phyloP scores from a whole-genome alignment of 2,329 filamentous ascomycete genomes.

The Alternaria sp. region DNA sequence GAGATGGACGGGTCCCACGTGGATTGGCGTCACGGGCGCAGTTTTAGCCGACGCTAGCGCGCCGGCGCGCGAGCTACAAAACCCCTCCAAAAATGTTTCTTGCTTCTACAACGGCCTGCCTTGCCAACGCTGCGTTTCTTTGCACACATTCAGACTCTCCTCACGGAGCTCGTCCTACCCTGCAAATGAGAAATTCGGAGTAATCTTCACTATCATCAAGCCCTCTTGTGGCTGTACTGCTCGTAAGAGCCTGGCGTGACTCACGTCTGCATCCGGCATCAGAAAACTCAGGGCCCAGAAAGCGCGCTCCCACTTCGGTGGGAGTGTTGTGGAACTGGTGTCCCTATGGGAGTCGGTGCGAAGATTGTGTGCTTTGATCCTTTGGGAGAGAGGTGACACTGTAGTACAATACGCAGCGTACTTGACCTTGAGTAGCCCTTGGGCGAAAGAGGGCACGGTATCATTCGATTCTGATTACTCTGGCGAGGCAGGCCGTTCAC shows the following conservation, averaged over 20 bases:
- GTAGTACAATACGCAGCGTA: conserved; percentile 97
- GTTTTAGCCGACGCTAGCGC: conserved; percentile 31
- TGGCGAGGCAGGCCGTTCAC: conserved; percentile 79
- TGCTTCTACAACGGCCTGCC: conserved; percentile 74
- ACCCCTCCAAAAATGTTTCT: conserved; percentile 49
- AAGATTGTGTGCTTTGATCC: conserved; percentile 81
- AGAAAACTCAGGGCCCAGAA: conserved; percentile 77
- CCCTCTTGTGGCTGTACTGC: conserved; percentile 64
- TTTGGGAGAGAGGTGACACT: conserved; percentile 67
- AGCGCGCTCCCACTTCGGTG: conserved; percentile 32
- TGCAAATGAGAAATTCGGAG: conserved; percentile 99
- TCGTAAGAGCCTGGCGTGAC: conserved; percentile 88
- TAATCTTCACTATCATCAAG: conserved; percentile 78
- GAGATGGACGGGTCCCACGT: background rate
- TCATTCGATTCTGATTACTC: conserved; percentile 95
- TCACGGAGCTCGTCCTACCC: conserved; percentile 40
- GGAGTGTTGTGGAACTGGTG: conserved; percentile 38
- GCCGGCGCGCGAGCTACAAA: conserved; percentile 42
- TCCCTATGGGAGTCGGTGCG: conserved; percentile 92
- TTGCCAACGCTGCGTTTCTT: conserved; percentile 95
- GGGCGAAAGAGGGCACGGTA: conserved; percentile 59
- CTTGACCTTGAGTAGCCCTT: conserved; percentile 54
- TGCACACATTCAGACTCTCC: conserved; percentile 76
- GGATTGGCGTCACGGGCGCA: conserved; percentile 12
- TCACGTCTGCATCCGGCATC: conserved; percentile 86